These are phyloP conservation scores for Drechslerella stenobrocha DNA, from an alignment of 2,329 filamentous ascomycete species.

Conservation along the genomic window DNA sequence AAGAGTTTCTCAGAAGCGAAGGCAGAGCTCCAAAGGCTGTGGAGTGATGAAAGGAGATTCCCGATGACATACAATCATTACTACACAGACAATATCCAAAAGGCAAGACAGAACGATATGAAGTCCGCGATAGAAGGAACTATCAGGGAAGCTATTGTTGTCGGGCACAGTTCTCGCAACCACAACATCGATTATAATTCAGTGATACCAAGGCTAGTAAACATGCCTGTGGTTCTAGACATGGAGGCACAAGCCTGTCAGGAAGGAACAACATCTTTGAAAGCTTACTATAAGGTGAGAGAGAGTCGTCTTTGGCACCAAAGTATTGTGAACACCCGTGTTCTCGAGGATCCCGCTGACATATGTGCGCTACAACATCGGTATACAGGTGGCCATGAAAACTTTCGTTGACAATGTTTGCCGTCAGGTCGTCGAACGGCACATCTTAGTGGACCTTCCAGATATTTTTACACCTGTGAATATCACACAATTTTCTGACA, in stretches of 20 bases:
- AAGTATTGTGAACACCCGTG: neutral
- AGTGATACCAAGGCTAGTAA: conserved; percentile 20
- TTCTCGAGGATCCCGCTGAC: too few species aligned
- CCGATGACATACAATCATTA: conserved; percentile 56
- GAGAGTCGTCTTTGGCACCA: neutral
- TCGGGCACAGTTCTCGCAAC: conserved; percentile 13
- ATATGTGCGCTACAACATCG: too few species aligned
- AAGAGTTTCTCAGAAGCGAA: conserved; percentile 34
- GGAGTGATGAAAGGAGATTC: conserved; percentile 53
- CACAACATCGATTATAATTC: too few species aligned
- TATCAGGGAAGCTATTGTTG: too few species aligned
- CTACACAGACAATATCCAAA: conserved; percentile 54
- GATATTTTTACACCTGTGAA: conserved; percentile 53
- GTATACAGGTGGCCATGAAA: conserved; percentile 55
- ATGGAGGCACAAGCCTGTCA: conserved; percentile 54
- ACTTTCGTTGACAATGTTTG: conserved; percentile 55
- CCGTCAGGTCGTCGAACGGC: conserved; percentile 55
- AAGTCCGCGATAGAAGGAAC: neutral
- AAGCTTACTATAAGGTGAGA: conserved; percentile 55
- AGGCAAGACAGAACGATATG: conserved; percentile 43
- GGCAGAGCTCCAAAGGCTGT: conserved; percentile 53
- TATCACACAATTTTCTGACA: conserved; percentile 50
- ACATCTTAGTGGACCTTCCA: conserved; percentile 53
- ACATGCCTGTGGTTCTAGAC: conserved; percentile 46
- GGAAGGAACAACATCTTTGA: conserved; percentile 53